phyloP scores from a whole-genome alignment of 257 asterid genomes.

The Osmanthus fragrans region DNA sequence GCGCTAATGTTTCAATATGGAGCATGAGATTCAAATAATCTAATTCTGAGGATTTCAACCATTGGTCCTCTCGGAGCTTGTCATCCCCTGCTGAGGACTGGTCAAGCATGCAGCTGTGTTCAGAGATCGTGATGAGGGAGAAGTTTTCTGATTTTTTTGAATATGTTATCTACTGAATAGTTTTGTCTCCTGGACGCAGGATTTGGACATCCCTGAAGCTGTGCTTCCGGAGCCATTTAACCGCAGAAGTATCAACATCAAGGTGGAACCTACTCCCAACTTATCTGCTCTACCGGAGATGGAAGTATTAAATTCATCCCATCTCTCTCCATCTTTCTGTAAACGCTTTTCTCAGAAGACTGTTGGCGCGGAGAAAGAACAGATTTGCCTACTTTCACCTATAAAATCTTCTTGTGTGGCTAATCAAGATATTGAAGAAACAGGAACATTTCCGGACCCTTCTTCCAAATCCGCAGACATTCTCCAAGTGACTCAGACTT shows the following conservation, averaged over 20 bases:
- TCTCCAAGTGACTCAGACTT: conserved; percentile 19
- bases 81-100: background rate
- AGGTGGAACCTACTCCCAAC: conserved; percentile 31
- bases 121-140: background rate
- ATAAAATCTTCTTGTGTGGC: conserved; percentile 29
- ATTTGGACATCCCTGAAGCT: conserved; percentile 72
- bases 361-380: conserved; percentile 35
- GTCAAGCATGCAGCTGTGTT: background rate
- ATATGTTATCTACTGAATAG: conserved; percentile 16
- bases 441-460: conserved; percentile 28
- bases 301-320: conserved; percentile 45
- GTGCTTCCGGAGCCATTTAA: conserved; percentile 61
- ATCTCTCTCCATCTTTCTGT: conserved; percentile 50
- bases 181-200: conserved; percentile 45
- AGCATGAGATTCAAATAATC: background rate
- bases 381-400: conserved; percentile 34
- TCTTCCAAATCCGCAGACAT: conserved; percentile 31
- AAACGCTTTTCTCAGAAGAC: conserved; percentile 38
- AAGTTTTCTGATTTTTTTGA: conserved; percentile 1
- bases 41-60: background rate
- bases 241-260: conserved; percentile 31
- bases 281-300: conserved; percentile 41
- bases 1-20: background rate
- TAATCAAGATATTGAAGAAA: conserved; percentile 33
- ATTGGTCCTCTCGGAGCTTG: background rate